Conservation (phyloP, 768 basidiomycete species). For the Paxillus involutus region DNA sequence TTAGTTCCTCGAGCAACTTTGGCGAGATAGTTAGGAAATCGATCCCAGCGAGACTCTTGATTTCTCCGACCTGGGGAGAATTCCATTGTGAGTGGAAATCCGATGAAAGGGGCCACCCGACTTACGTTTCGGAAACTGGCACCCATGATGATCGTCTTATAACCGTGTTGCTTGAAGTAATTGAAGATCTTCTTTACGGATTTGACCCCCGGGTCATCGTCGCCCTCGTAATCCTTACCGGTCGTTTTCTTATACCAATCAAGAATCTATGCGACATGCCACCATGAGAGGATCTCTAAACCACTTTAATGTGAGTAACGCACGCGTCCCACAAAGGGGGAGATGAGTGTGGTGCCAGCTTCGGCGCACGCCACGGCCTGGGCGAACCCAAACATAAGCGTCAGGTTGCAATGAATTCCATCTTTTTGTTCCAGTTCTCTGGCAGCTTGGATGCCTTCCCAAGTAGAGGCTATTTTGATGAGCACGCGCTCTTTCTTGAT, state of each 20-base stretch:
- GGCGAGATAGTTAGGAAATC: conserved; percentile 97
- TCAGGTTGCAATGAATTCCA: conserved; percentile 95
- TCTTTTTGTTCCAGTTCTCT: conserved; percentile 88
- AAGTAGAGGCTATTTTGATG: conserved; percentile 98
- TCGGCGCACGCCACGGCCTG: conserved; percentile 98
- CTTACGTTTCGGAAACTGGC: conserved; percentile 96
- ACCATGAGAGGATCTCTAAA: background rate
- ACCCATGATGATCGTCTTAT: conserved; percentile 99
- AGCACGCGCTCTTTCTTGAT: conserved; percentile 88
- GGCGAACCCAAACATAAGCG: conserved; percentile 93
- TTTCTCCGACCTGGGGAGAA: conserved; percentile 70
- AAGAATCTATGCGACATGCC: conserved; percentile 61
- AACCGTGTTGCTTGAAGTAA: conserved; percentile 96
- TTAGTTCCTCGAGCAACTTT: conserved; percentile 83
- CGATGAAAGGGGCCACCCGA: conserved; percentile 4
- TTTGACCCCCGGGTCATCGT: conserved; percentile 91
- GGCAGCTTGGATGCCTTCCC: conserved; percentile 98
- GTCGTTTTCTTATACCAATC: conserved; percentile 96
- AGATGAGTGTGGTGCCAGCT: conserved; percentile 94
- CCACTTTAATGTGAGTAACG: conserved; percentile 36
- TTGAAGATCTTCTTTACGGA: conserved; percentile 96
- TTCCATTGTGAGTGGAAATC: background rate
- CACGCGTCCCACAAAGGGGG: conserved; percentile 95
- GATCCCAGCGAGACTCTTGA: conserved; percentile 89
- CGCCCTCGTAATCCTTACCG: conserved; percentile 83